Evolutionary conservation across 2,329 filamentous ascomycete species (phyloP).

Genomic region (Fusarium sp.): DNA sequence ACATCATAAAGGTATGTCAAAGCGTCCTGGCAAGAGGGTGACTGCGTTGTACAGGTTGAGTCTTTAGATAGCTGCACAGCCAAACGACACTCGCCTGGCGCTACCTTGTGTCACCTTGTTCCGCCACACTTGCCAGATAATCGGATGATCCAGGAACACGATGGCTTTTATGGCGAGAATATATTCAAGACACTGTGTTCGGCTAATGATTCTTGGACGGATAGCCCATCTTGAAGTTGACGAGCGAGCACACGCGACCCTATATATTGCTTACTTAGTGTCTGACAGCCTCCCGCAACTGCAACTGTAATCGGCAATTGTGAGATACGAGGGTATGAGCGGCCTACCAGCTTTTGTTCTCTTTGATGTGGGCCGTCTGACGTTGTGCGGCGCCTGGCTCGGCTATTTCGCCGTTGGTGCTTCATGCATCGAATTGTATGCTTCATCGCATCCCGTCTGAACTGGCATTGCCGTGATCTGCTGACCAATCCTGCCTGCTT

Average conservation of each 20-base stretch:
- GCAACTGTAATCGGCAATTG: slow-evolving; percentile 14
- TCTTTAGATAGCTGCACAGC: slow-evolving; percentile 22
- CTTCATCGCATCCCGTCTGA: slow-evolving; percentile 26
- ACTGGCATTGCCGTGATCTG: background rate
- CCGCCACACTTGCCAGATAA: slow-evolving; percentile 35
- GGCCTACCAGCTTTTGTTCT: slow-evolving; percentile 5
- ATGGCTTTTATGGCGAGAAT: slow-evolving; percentile 6
- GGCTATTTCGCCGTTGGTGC: slow-evolving; percentile 19
- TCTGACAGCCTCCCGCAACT: slow-evolving; percentile 11
- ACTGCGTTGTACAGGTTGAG: slow-evolving; percentile 24
- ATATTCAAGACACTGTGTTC: slow-evolving; percentile 26
- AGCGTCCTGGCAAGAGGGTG: slow-evolving; percentile 13
- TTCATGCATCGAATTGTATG: slow-evolving; percentile 8
- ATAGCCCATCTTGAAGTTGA: slow-evolving; percentile 9
- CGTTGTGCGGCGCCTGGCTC: slow-evolving; percentile 9
- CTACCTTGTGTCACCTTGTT: slow-evolving; percentile 33
- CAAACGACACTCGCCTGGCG: slow-evolving; percentile 30
- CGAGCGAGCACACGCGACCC: slow-evolving; percentile 23
- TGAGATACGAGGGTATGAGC: background rate
- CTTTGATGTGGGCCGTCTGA: background rate
- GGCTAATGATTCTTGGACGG: slow-evolving; percentile 18
- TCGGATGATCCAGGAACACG: slow-evolving; percentile 12
- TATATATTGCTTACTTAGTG: background rate
- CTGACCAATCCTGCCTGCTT: background rate
- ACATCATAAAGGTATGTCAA: slow-evolving; percentile 14